Evolutionary conservation across 2,329 filamentous ascomycete genomes (phyloP).

Genomic region (Colletotrichum plurivorum): DNA sequence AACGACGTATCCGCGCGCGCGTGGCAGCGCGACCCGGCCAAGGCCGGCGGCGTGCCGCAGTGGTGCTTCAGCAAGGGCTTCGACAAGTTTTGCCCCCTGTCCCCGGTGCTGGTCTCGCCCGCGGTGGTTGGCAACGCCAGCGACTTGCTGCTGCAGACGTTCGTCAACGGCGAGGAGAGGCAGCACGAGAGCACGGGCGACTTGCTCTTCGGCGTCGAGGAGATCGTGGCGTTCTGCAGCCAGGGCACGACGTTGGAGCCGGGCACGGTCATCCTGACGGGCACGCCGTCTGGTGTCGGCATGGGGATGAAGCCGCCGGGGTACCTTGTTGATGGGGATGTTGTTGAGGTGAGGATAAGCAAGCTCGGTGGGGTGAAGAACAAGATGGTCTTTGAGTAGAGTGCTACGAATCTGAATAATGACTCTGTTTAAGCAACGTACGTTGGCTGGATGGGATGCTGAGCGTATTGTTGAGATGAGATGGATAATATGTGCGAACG

Average conservation of each 20-base stretch:
- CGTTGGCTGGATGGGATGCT: neutral
- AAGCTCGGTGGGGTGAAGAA: slow-evolving; percentile 52
- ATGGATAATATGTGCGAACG: neutral
- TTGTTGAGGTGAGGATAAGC: slow-evolving; percentile 59
- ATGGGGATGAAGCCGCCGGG: slow-evolving; percentile 60
- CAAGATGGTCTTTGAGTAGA: slow-evolving; percentile 54
- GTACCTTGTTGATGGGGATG: slow-evolving; percentile 58
- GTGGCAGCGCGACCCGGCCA: slow-evolving; percentile 65
- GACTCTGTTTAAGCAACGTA: neutral
- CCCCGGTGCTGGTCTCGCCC: slow-evolving; percentile 59
- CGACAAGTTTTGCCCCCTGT: slow-evolving; percentile 69
- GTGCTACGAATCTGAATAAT: neutral
- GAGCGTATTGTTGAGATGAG: neutral
- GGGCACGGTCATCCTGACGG: slow-evolving; percentile 66
- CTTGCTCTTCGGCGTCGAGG: slow-evolving; percentile 64
- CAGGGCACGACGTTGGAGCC: slow-evolving; percentile 64
- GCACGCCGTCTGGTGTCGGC: slow-evolving; percentile 63
- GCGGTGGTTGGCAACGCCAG: slow-evolving; percentile 48
- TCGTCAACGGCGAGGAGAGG: slow-evolving; percentile 64
- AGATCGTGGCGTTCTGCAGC: slow-evolving; percentile 61
- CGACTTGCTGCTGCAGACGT: slow-evolving; percentile 50
- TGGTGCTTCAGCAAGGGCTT: slow-evolving; percentile 71
- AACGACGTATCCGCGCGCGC: slow-evolving; percentile 71
- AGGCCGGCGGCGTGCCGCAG: slow-evolving; percentile 57
- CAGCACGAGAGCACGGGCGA: slow-evolving; percentile 64